A percentile compares a stretch with the other conserved stretches of the same genome.
Conservation (phyloP, 805 yeast species). For the Zygosaccharomyces lentus region DNA sequence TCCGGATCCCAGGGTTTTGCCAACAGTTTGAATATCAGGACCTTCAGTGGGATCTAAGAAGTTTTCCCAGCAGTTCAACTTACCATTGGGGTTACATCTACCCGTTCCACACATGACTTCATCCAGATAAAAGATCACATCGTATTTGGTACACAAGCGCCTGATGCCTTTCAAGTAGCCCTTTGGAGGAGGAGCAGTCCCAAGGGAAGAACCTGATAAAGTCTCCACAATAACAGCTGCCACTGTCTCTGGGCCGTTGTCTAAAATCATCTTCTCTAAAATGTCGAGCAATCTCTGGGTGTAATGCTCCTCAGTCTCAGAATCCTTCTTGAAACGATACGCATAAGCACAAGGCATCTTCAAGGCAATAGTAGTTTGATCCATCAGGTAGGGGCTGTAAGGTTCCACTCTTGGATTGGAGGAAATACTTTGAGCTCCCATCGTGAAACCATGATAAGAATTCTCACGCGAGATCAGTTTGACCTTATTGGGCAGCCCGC, state of each 20-base stretch:
- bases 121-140: constrained; percentile 46
- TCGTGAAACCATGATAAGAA: constrained; percentile 49
- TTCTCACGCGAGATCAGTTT: constrained; percentile 42
- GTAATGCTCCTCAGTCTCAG: constrained; percentile 42
- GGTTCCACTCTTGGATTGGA: constrained; percentile 36
- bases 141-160: constrained; percentile 48
- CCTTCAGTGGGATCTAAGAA: constrained; percentile 36
- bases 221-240: constrained; percentile 45
- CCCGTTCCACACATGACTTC: constrained; percentile 60
- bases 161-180: constrained; percentile 46
- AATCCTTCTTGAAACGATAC: constrained; percentile 29
- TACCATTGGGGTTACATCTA: constrained; percentile 41
- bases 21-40: constrained; percentile 48
- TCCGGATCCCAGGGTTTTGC: constrained; percentile 49
- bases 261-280: constrained; percentile 41
- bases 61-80: constrained; percentile 46
- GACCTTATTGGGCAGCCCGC: constrained; percentile 39
- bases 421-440: constrained; percentile 41
- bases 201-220: constrained; percentile 46
- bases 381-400: constrained; percentile 29
- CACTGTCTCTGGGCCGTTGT: constrained; percentile 42
- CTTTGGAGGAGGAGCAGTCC: constrained; percentile 43
- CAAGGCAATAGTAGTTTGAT: constrained; percentile 21
- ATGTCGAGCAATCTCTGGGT: constrained; percentile 37
- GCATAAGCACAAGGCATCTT: constrained; percentile 35